phyloP scores from a whole-genome alignment of 441 rosid genomes.

The Euphorbia schlechtendalii region DNA sequence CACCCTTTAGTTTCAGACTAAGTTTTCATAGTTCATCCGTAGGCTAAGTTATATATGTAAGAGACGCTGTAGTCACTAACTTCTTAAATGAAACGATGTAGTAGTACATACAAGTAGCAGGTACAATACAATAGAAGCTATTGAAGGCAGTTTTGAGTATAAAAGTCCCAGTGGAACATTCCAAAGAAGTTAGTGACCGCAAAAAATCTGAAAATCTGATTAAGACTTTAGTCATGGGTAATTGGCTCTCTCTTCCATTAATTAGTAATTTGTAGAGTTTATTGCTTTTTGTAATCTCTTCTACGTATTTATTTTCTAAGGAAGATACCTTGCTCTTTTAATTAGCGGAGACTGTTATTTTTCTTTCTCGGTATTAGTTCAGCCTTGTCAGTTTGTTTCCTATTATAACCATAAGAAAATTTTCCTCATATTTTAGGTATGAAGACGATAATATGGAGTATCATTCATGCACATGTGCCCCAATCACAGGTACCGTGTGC shows the following conservation, averaged over 20 bases:
- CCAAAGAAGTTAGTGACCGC: slow-evolving; percentile 95
- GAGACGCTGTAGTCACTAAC: slow-evolving; percentile 46
- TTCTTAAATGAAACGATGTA: slow-evolving; percentile 36
- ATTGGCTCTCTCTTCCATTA: slow-evolving; percentile 19
- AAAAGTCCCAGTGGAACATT: slow-evolving; percentile 95
- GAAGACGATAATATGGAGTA: slow-evolving; percentile 98
- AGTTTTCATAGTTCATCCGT: slow-evolving; percentile 13
- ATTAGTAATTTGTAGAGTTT: slow-evolving; percentile 12
- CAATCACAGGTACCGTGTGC: slow-evolving; percentile 65
- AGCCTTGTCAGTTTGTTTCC: slow-evolving; percentile 1
- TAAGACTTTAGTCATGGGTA: slow-evolving; percentile 99
- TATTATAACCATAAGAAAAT: slow-evolving; percentile 6
- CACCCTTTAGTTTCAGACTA: too few relatives aligned
- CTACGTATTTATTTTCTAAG: neutral
- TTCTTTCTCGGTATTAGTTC: neutral
- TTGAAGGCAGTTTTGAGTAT: slow-evolving; percentile 95
- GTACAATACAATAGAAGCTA: slow-evolving; percentile 14
- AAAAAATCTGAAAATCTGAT: slow-evolving; percentile 93
- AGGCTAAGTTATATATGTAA: slow-evolving; percentile 39
- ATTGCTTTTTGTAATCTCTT: neutral
- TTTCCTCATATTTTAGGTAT: slow-evolving; percentile 55
- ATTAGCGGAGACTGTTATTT: too few relatives aligned
- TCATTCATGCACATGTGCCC: slow-evolving; percentile 91
- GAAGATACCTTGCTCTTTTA: slow-evolving; percentile 2
- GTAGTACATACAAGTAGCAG: slow-evolving; percentile 65